Conservation (phyloP, 163 green algal genomes). For the Prototheca cutis region DNA sequence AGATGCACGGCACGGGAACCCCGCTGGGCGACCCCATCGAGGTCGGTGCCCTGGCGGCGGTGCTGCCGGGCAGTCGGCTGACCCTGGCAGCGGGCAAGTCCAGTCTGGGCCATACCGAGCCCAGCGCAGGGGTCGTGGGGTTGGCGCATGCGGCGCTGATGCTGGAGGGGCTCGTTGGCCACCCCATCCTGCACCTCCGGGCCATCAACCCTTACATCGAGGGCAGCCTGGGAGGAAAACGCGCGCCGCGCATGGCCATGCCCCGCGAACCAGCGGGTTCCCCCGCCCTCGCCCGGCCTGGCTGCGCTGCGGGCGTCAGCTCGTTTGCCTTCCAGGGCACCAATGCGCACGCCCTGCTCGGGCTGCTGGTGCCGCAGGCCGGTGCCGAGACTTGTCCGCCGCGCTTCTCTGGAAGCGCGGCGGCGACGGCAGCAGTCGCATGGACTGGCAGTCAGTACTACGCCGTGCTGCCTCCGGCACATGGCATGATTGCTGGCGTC, state of each 20-base stretch:
- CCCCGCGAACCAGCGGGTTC: constrained; percentile 3
- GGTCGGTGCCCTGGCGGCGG: constrained; percentile 34
- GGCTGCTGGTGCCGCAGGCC: constrained; percentile 62
- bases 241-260: constrained; percentile 12
- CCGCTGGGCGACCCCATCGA: constrained; percentile 57
- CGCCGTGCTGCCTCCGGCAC: constrained; percentile 14
- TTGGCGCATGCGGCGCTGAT: constrained; percentile 31
- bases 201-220: constrained; percentile 25
- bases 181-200: constrained; percentile 21
- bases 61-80: constrained; percentile 27
- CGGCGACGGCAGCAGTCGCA: not conserved
- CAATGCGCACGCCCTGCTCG: constrained; percentile 52
- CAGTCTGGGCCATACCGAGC: constrained; percentile 60
- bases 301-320: constrained; percentile 34
- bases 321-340: constrained; percentile 82
- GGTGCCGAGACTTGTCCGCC: too few relatives aligned
- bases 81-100: constrained; percentile 45
- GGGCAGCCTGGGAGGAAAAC: constrained; percentile 12
- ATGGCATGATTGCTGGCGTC: constrained; percentile 17
- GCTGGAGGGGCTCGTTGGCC: not conserved
- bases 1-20: constrained; percentile 56
- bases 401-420: constrained; percentile 19
- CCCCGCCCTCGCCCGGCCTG: not conserved
- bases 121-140: constrained; percentile 54
- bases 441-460: constrained; percentile 12